Conservation (phyloP, 805 yeast genomes). For the Diddensiella santjacobensis region DNA sequence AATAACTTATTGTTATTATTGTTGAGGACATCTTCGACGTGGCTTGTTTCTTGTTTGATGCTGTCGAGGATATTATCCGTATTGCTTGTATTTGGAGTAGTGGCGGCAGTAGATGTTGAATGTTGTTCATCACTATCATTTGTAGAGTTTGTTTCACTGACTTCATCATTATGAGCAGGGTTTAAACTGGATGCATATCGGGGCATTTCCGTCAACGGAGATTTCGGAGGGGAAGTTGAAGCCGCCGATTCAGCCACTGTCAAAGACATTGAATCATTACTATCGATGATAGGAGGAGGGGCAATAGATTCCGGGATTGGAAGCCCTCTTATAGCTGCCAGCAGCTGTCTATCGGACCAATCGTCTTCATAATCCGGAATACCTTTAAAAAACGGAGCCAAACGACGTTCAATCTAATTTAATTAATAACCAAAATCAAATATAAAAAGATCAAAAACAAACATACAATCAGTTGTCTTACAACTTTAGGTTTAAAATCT, state of each 20-base stretch:
- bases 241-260: constrained; percentile 1
- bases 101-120: not conserved
- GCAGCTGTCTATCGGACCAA: constrained; percentile 70
- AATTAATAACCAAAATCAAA: constrained; percentile 3
- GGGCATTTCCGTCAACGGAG: not conserved
- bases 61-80: not conserved
- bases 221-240: not conserved
- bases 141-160: not conserved
- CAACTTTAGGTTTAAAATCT: constrained; percentile 71
- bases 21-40: not conserved
- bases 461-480: constrained; percentile 55
- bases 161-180: not conserved
- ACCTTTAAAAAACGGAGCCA: constrained; percentile 92
- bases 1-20: no score
- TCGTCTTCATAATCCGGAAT: constrained; percentile 68
- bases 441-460: not conserved
- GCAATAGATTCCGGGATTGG: constrained; percentile 22
- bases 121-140: not conserved
- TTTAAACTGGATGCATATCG: not conserved
- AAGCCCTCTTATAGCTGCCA: constrained; percentile 37
- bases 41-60: not conserved
- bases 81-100: not conserved
- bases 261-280: constrained; percentile 1
- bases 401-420: constrained; percentile 48
- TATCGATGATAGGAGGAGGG: not conserved